Evolutionary conservation across 345 rosid species (phyloP).

Genomic region (Salix brachista): DNA sequence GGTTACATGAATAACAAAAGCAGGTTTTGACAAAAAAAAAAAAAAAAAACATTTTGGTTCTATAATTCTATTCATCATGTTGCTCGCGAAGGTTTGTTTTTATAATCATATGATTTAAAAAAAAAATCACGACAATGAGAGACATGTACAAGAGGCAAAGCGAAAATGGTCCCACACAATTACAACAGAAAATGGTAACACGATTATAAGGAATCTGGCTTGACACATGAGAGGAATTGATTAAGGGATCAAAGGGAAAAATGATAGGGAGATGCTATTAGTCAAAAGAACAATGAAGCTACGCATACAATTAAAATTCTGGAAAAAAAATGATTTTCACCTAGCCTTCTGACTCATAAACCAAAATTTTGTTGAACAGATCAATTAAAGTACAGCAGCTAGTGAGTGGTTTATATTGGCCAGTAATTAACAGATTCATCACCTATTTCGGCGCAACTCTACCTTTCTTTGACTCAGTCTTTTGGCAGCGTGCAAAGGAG

Average conservation of each 20-base stretch:
- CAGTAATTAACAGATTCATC: constrained; percentile 7
- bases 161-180: background rate
- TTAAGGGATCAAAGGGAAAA: background rate
- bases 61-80: too few relatives aligned
- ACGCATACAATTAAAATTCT: background rate
- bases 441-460: background rate
- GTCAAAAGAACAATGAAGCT: constrained; percentile 4
- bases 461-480: constrained; percentile 18
- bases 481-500: constrained; percentile 52
- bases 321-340: background rate
- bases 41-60: too few relatives aligned
- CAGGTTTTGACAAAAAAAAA: too few relatives aligned
- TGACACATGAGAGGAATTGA: background rate
- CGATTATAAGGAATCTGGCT: too few relatives aligned
- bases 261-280: background rate
- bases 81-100: too few relatives aligned
- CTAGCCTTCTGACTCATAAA: constrained; percentile 1
- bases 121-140: background rate
- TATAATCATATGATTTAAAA: too few relatives aligned
- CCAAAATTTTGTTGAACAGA: background rate
- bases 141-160: background rate
- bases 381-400: background rate
- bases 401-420: background rate
- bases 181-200: background rate
- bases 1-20: too few relatives aligned